These are phyloP conservation scores for Zygnema cylindricum DNA, from an alignment of 139 green algal genomes.

Conservation along the genomic window DNA sequence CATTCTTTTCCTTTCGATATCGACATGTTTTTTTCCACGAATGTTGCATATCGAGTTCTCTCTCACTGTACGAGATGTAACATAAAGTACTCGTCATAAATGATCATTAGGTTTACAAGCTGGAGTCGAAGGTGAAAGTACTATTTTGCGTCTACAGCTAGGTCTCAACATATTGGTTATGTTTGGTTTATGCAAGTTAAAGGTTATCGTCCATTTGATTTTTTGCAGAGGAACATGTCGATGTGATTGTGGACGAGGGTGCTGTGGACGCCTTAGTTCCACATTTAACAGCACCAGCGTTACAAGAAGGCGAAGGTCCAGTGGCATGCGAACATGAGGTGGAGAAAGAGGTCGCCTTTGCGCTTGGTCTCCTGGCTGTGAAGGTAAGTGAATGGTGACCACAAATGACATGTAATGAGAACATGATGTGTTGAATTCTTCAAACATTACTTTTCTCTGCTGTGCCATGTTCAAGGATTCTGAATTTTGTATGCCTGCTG, in stretches of 20 bases:
- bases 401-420: neutral
- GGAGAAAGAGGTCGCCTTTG: conserved; percentile 57
- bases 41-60: neutral
- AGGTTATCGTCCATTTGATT: neutral
- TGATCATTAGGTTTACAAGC: neutral
- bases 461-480: too few species aligned
- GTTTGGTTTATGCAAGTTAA: neutral
- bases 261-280: conserved; percentile 57
- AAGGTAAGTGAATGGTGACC: conserved; percentile 40
- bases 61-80: neutral
- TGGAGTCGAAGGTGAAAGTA: neutral
- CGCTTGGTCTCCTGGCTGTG: conserved; percentile 52
- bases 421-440: too few species aligned
- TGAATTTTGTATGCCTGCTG: too few species aligned
- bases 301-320: conserved; percentile 29
- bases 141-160: neutral
- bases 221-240: conserved; percentile 55
- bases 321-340: conserved; percentile 59
- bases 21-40: neutral
- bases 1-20: too few species aligned
- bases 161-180: neutral
- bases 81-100: neutral
- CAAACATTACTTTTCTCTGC: too few species aligned
- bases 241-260: conserved; percentile 54
- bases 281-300: conserved; percentile 31